Evolutionary conservation across 208 protist genomes (phyloP), one percentile per base, ranked within the genome.

Genomic region (Phytomonas serpens): DNA sequence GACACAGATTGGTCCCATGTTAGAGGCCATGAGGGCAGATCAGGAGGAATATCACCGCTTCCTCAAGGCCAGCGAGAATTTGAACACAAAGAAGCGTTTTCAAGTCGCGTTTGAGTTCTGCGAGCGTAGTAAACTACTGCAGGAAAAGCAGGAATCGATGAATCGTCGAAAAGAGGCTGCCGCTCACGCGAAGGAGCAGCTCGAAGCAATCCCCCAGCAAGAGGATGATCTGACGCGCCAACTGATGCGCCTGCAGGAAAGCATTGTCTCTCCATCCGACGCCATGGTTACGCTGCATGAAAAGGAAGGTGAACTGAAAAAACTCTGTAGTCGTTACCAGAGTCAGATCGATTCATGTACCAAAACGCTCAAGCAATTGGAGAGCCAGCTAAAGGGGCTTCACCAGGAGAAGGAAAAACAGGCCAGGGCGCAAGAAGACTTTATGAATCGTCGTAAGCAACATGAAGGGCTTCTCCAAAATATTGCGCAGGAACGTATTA

Each of bases 11-110:
- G 86, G 85, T 5, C 90, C 94, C 4, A 93, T 94, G 86, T 75
- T 97, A 19, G 81, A 89, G 57, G 85, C 85, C 7, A 94, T 96
- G 89, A 81, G 82, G 38, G 82, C 87, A n/a, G 90, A 97, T 68
- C 89, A 94, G 63, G 84, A 90, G 34, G 91, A 93, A 73, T 97
- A 96, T 75, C 76, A 91, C 68, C 63, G 66, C 6, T 94, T 90
- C 69, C 72, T 93, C 42, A 73, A 84, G 33, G 71, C 86, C 47
- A 85, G 75, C 67, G 89, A 91, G 64, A 79, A 77, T 38, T 80
- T 97, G 52, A 86, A 97, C 68, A 78, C 80, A 57, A 90, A 90
- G 77, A 78, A 75, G 67, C 69, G 74, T 14, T 94, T 95, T 71
- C 77, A 84, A 38, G 70, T 89, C 30, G 89, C 92, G 34, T 84